Base-by-base conservation (phyloP, 305 asterid genomes). In the Solanum hybrid region DNA sequence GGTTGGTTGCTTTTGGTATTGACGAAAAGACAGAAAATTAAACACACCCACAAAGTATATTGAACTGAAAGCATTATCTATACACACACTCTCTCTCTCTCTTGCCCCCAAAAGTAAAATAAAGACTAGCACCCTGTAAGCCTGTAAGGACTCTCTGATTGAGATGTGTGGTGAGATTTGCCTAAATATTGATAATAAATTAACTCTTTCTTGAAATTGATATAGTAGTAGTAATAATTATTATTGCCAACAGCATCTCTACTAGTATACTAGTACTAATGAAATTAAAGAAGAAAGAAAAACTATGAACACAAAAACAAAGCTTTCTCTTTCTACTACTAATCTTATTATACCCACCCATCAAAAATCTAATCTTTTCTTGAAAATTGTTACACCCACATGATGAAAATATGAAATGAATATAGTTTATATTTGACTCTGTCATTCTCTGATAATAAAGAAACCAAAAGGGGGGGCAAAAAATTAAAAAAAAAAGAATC, bases 81-180 rank as follows among this genome's bases (percentile, higher is more conserved):
- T 60, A 34, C 6, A 13, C 29, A n/a, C 6, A n/a, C 29, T 2
- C 71, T 24, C 89, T 66, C 79, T 86, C 86, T 82, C 87, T 84
- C 87, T 29, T 84, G 26, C 64, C 84, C 79, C 91, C 77, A 85
- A 69, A 76, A 90, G 90, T 51, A 86, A 85, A 69, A 91, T 80
- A 87, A 84, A 89, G 78, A 42, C 88, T 89, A 87, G 87, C 91
- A 89, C 88, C 89, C 88, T 78, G 87, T 87, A 85, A 91, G 90
- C 89, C 88, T 78, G 87, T 87, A 85, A 91, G 90, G 88, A 87
- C 86, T 89, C 82, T 89, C 92, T 91, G 95, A 94, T 92, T 93
- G 92, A 92, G 96, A 93, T 94, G 97, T 93, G 97, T 93, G 95
- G 98, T 94, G 95, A 91, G 95, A 94, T 94, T 94, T 92, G 92